A percentile compares a stretch with the other conserved stretches of the same genome.
Conservation (phyloP, 805 yeast genomes). For the Schizosaccharomyces octosporus region DNA sequence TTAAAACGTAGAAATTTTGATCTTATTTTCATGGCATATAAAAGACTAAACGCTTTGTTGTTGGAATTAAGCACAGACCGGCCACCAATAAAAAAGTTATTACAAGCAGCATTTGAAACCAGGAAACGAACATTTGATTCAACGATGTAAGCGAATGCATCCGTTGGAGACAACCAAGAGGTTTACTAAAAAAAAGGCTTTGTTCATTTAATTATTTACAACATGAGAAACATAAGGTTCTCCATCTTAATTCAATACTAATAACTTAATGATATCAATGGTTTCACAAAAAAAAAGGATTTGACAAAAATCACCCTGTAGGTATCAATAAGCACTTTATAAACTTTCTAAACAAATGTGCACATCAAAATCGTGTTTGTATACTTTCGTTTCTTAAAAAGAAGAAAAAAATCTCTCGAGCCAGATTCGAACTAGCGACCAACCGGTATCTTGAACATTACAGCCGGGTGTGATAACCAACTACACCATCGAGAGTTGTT, state of each 20-base stretch:
- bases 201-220: no score
- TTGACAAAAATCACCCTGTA: no score
- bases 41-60: not conserved
- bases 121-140: not conserved
- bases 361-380: no score
- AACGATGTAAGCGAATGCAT: not conserved
- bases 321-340: no score
- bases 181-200: no score
- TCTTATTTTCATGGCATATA: not conserved
- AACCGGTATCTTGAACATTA: not conserved
- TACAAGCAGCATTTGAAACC: not conserved
- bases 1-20: not conserved
- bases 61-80: not conserved
- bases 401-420: not conserved
- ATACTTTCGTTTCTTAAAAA: not conserved
- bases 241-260: no score
- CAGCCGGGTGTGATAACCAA: conserved; percentile 2
- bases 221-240: no score
- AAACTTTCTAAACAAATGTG: no score
- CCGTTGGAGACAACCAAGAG: no score
- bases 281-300: no score
- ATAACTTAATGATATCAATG: no score
- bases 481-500: not conserved
- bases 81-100: not conserved
- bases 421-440: conserved; percentile 2